Evolutionary conservation across 2,329 filamentous ascomycete genomes (phyloP).

Genomic region (Anthostomella pinea): DNA sequence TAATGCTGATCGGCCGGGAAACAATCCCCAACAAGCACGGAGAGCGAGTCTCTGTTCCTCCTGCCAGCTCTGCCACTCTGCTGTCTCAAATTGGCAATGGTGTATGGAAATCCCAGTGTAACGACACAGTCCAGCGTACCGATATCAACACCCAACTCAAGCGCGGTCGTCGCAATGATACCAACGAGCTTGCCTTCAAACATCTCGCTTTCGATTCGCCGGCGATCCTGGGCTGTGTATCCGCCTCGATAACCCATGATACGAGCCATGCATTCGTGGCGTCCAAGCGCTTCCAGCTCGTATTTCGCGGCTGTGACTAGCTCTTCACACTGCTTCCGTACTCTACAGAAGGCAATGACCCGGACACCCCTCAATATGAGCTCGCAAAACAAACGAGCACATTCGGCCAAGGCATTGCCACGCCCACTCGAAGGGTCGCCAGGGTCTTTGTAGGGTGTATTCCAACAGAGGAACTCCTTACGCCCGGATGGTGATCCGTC

Average conservation of each 20-base stretch:
- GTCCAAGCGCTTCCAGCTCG: slow-evolving; percentile 70
- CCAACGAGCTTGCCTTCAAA: slow-evolving; percentile 92
- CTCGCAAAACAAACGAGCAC: slow-evolving; percentile 87
- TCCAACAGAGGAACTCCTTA: slow-evolving; percentile 97
- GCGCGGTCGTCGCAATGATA: slow-evolving; percentile 87
- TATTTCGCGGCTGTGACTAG: slow-evolving; percentile 76
- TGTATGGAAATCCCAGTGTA: slow-evolving; percentile 92
- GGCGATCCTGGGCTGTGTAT: slow-evolving; percentile 86
- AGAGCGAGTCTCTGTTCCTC: slow-evolving; percentile 89
- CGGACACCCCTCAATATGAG: slow-evolving; percentile 83
- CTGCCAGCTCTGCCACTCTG: slow-evolving; percentile 91
- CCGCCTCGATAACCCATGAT: slow-evolving; percentile 97
- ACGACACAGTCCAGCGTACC: slow-evolving; percentile 91
- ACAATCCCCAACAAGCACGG: slow-evolving; percentile 82
- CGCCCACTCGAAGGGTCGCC: slow-evolving; percentile 82
- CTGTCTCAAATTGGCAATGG: slow-evolving; percentile 89
- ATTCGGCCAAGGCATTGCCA: slow-evolving; percentile 77
- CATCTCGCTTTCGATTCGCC: slow-evolving; percentile 91
- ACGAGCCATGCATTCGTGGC: slow-evolving; percentile 69
- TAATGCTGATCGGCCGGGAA: slow-evolving; percentile 94
- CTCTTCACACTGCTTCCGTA: slow-evolving; percentile 85
- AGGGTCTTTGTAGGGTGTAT: slow-evolving; percentile 90
- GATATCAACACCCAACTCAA: slow-evolving; percentile 94
- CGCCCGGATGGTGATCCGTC: slow-evolving; percentile 90
- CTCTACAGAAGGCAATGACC: slow-evolving; percentile 88